phyloP scores from a whole-genome alignment of 768 basidiomycete genomes.

The Russula griseocarnosa region DNA sequence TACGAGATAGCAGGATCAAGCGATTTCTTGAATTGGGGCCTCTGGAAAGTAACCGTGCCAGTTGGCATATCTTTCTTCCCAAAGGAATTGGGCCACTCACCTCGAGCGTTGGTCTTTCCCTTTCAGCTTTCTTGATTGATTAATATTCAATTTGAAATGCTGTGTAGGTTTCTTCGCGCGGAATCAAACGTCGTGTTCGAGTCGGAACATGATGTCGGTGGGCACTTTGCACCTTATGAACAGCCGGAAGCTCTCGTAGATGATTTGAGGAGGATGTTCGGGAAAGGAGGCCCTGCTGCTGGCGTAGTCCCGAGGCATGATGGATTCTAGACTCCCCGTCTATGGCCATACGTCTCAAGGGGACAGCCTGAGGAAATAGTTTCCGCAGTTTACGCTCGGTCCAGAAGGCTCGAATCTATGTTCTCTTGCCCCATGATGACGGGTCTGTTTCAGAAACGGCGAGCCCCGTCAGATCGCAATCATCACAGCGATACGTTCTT shows the following conservation, averaged over 20 bases:
- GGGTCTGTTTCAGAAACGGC: background rate
- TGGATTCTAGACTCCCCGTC: slow-evolving; percentile 1
- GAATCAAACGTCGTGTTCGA: slow-evolving; percentile 45
- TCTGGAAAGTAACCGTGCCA: slow-evolving; percentile 37
- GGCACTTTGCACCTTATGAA: slow-evolving; percentile 58
- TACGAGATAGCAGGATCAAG: slow-evolving; percentile 30
- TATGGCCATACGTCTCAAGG: background rate
- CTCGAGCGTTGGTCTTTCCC: slow-evolving; percentile 37
- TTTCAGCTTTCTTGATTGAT: background rate
- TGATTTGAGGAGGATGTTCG: slow-evolving; percentile 56
- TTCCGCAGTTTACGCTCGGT: background rate
- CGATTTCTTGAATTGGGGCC: slow-evolving; percentile 10
- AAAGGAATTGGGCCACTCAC: slow-evolving; percentile 41
- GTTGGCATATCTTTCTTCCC: slow-evolving; percentile 52
- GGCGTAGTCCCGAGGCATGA: slow-evolving; percentile 41
- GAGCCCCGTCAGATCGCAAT: background rate
- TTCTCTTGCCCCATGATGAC: background rate
- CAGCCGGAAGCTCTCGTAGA: slow-evolving; percentile 44
- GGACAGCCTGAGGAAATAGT: background rate
- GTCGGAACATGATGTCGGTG: slow-evolving; percentile 47
- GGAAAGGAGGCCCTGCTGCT: slow-evolving; percentile 47
- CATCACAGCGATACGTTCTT: background rate
- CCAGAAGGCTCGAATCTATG: background rate
- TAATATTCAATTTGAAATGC: background rate
- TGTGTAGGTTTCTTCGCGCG: slow-evolving; percentile 28